Evolutionary conservation across 2,329 filamentous ascomycete genomes (phyloP), one percentile per base, ranked within the genome.

Genomic region (Emmonsia crescens): DNA sequence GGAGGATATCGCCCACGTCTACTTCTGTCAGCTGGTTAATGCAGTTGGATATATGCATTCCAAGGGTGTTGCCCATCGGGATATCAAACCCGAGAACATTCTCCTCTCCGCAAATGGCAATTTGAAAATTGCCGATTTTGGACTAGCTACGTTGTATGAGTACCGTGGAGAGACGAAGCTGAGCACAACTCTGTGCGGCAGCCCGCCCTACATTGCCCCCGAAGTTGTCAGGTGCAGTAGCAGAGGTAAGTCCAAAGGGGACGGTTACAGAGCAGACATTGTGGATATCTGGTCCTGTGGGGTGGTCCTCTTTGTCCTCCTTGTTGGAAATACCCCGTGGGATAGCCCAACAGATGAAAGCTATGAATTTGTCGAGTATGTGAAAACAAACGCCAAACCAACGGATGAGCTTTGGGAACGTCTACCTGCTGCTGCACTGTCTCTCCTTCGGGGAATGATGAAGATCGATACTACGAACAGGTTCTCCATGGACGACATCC

Each of bases 241-340:
- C 76, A 63, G 88, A 79, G 72, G 69, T 3, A 76, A 79, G 64
- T 71, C 71, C 8, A 77, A 76, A 63, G 77, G 76, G 2, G 56
- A 66, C 16, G 78, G 78, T 8, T 82, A 82, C 64, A 74, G 75
- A 36, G 86, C 92, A 8, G 90, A 96, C 64, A 76, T 90, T 49
- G 89, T 90, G 44, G 94, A 99, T 71, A 87, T 99, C 61, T 99
- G 95, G 95, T 96, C 92, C 19, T 96, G 92, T 69, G 94, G 94
- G 40, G 91, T 99, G 60, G 95, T 99, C n/a, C 80, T 99, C 3
- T 99, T 99, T 71, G 94, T 97, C 42, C 79, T 99, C 3, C 79
- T 99, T 3, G 91, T 96, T 1, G 94, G 94, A 10, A 99, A 99
- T 72, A 99, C 94, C 1, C 94, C 94, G 0, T 99, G 94, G 94